Evolutionary conservation across 257 asterid genomes (phyloP).

Genomic region (Anisodus acutangulus): DNA sequence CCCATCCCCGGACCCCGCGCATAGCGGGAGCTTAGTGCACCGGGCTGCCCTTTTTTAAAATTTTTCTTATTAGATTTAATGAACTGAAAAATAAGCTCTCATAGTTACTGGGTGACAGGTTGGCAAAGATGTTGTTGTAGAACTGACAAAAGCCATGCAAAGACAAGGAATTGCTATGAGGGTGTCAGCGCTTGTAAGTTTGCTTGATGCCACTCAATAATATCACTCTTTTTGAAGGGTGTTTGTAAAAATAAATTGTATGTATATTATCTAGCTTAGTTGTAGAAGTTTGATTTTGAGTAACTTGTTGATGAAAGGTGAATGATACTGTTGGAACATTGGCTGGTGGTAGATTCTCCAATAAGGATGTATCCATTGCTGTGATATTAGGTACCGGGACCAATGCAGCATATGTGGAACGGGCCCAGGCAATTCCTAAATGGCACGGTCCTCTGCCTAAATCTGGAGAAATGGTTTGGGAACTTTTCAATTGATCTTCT

Average conservation of each 20-base stretch:
- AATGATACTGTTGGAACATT: conserved; percentile 75
- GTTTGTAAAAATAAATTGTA: not conserved
- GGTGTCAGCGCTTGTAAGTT: conserved; percentile 70
- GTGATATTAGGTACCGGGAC: conserved; percentile 75
- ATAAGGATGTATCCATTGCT: conserved; percentile 54
- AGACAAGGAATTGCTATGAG: conserved; percentile 65
- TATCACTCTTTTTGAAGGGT: not conserved
- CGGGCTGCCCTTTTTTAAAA: too few relatives aligned
- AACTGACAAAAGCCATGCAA: conserved; percentile 61
- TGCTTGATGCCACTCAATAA: not conserved
- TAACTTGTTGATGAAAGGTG: conserved; percentile 48
- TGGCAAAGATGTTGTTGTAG: conserved; percentile 68
- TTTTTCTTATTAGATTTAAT: not conserved
- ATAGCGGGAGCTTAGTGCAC: too few relatives aligned
- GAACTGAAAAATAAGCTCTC: conserved; percentile 27
- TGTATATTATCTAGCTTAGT: not conserved
- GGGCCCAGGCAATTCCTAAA: conserved; percentile 70
- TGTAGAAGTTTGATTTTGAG: conserved; percentile 28
- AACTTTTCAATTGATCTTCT: conserved; percentile 28
- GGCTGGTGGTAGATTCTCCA: conserved; percentile 68
- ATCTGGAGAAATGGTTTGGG: conserved; percentile 85
- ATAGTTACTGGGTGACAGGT: conserved; percentile 46
- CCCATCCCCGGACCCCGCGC: too few relatives aligned
- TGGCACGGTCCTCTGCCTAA: conserved; percentile 68
- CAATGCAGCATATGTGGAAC: conserved; percentile 71